Base-by-base conservation (phyloP, 495 filamentous ascomycete genomes). In the Daldinia loculata region DNA sequence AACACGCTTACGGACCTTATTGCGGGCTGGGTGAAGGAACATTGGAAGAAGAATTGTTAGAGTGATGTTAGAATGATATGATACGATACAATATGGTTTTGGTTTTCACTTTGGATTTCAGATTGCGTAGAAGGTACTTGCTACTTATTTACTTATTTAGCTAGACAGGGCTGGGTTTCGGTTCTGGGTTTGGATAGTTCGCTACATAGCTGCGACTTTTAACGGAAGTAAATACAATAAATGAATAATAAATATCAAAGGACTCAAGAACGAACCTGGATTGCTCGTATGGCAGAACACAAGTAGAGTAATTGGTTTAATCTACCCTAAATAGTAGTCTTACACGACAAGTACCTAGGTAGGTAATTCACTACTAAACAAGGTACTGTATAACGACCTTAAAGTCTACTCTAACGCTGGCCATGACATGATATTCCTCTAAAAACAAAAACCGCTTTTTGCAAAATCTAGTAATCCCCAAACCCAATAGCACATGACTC, bases 1-100 rank as follows among this genome's bases (percentile, higher is more conserved):
- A 87, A 86, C 4, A 91, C 86, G 2, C 84, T 98, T 72, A 97
- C 93, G 3, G 86, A 89, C 36, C 67, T 96, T 50, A 88, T 98
- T 74, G 80, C 88, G 36, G 81, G 84, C 4, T 98, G 94, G 93
- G 90, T 97, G 14, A 83, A 87, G 79, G 81, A 86, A 79, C 85
- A 97, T 74, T 99, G 95, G 95, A 73, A 81, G 39, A 77, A 78
- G 43, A 75, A 84, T 27, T 90, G 89, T 66, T 83, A 70, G 4
- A 34, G 0, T 12, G 32, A 6, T 6, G 34, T 41, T 26, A 41
- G 56, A 22, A 15, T 26, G 36, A 43, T 60, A 22, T 12, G 38
- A 60, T 60, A 26, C 6, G 24, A 45, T 60, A 45, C 24, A 15
- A 45, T 59, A 59, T 6, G 12, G 19, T 4, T 52, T 52, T 52